These are phyloP conservation scores for Solanum sitiens DNA, from an alignment of 257 asterid genomes.

Conservation along the genomic window DNA sequence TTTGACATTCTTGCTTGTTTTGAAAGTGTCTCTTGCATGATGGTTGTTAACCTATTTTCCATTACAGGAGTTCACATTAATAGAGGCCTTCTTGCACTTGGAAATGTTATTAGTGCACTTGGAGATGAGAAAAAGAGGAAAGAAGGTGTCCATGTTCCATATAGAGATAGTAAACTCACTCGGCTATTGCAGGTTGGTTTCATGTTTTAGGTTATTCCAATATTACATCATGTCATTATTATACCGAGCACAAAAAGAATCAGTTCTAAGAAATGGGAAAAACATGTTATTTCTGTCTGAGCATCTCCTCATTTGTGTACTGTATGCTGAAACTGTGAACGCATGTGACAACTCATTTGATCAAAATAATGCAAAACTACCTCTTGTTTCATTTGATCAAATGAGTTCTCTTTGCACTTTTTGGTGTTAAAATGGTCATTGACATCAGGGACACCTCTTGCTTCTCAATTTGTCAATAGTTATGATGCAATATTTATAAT, in stretches of 20 bases:
- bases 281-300: neutral
- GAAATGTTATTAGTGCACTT: conserved; percentile 96
- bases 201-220: neutral
- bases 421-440: neutral
- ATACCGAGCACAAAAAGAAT: neutral
- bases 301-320: neutral
- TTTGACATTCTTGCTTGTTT: neutral
- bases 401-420: neutral
- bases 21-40: neutral
- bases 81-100: conserved; percentile 97
- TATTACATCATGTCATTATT: neutral
- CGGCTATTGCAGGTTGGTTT: conserved; percentile 80
- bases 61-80: conserved; percentile 92
- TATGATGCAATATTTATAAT: neutral
- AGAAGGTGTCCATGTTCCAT: conserved; percentile 95
- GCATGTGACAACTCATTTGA: neutral
- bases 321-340: neutral
- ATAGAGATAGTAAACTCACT: conserved; percentile 98
- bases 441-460: neutral
- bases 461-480: neutral
- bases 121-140: conserved; percentile 97
- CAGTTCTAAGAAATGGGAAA: neutral
- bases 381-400: neutral
- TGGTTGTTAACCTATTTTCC: conserved; percentile 1
- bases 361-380: neutral